Conservation (phyloP, 371 early-diverging fungal species). For the Mortierella polycephala region DNA sequence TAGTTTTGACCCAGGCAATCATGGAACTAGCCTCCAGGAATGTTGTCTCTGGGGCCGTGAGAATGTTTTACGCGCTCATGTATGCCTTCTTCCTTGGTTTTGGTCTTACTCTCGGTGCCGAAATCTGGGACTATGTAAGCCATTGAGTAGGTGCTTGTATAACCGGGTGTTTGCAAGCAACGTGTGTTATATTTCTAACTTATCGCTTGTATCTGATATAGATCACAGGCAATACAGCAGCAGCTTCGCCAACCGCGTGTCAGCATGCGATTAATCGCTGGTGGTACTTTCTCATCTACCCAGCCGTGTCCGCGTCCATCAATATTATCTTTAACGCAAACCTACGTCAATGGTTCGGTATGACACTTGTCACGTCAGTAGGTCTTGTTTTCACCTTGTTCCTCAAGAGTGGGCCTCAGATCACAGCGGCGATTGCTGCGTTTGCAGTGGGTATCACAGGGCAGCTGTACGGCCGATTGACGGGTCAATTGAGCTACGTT, state of each 20-base stretch:
- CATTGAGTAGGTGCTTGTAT: slow-evolving; percentile 32
- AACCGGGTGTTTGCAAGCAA: neutral
- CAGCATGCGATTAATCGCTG: slow-evolving; percentile 27
- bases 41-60: slow-evolving; percentile 75
- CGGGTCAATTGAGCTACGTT: slow-evolving; percentile 66
- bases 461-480: slow-evolving; percentile 63
- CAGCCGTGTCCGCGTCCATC: slow-evolving; percentile 41
- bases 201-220: neutral
- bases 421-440: slow-evolving; percentile 66
- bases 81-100: slow-evolving; percentile 73
- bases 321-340: slow-evolving; percentile 54
- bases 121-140: slow-evolving; percentile 60
- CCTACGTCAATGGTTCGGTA: slow-evolving; percentile 54
- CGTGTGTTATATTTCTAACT: neutral
- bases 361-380: slow-evolving; percentile 40
- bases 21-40: slow-evolving; percentile 81
- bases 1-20: slow-evolving; percentile 68
- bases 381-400: slow-evolving; percentile 46
- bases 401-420: slow-evolving; percentile 54
- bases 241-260: slow-evolving; percentile 23
- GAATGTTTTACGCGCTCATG: slow-evolving; percentile 73
- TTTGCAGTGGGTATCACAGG: slow-evolving; percentile 66
- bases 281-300: slow-evolving; percentile 52
- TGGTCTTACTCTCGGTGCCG: slow-evolving; percentile 70
- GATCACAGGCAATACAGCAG: slow-evolving; percentile 14